These are phyloP conservation scores for Strobilomyces dryophilus DNA, from an alignment of 768 basidiomycete species.

Conservation along the genomic window DNA sequence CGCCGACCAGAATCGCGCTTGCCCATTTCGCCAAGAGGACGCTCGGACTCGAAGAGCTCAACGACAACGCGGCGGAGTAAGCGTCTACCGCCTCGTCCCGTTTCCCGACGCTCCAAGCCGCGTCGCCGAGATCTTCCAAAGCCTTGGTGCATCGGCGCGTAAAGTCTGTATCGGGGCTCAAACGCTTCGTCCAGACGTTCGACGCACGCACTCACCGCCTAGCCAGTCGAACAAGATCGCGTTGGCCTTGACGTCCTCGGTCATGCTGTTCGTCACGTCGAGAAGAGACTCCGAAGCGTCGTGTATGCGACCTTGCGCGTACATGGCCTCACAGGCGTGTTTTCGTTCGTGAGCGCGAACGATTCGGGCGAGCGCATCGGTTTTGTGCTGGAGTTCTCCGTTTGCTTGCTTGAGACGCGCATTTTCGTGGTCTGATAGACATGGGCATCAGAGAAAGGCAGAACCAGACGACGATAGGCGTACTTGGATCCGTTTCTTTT, in stretches of 20 bases:
- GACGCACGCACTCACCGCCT: neutral
- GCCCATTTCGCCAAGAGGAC: neutral
- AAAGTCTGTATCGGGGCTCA: neutral
- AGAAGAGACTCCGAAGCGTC: neutral
- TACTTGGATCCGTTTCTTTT: neutral
- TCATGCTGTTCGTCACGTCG: neutral
- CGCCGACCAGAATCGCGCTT: neutral
- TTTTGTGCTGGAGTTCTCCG: neutral
- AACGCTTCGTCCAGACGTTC: neutral
- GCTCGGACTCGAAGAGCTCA: neutral
- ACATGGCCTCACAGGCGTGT: neutral
- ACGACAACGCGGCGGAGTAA: neutral
- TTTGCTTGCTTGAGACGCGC: neutral
- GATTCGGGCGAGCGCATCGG: neutral
- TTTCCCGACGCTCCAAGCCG: neutral
- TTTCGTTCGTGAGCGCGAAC: neutral
- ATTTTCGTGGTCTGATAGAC: neutral
- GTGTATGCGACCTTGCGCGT: neutral
- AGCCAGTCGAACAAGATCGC: neutral
- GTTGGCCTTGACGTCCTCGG: neutral
- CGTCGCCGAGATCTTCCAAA: neutral
- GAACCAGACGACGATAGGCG: neutral
- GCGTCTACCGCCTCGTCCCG: neutral
- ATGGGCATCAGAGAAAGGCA: neutral
- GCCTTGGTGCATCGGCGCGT: neutral